Conservation (phyloP, 129 eudicot species). For the Helianthus tuberosus region DNA sequence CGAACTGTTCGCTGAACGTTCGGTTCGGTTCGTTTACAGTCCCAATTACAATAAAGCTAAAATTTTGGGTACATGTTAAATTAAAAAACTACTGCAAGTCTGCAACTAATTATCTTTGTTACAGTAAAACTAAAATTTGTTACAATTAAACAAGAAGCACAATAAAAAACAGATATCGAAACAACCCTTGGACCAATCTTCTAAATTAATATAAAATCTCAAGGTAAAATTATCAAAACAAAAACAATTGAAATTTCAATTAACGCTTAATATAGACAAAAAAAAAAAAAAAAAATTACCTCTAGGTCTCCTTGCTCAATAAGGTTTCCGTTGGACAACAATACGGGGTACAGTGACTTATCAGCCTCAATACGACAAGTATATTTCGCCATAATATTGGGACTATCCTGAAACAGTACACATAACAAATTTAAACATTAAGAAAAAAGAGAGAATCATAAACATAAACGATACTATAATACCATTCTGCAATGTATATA, state of each 20-base stretch:
- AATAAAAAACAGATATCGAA: neutral
- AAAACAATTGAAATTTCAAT: neutral
- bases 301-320: conserved; percentile 90
- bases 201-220: neutral
- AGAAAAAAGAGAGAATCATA: neutral
- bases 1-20: too few relatives aligned
- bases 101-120: conserved; percentile 6
- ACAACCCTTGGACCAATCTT: neutral
- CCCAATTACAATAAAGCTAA: neutral
- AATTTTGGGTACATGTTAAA: neutral
- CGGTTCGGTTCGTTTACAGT: too few relatives aligned
- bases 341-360: conserved; percentile 81
- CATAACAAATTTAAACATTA: neutral
- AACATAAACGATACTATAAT: neutral
- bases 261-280: neutral
- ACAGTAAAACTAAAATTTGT: too few relatives aligned
- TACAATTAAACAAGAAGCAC: neutral
- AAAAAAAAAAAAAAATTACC: conserved; percentile 54
- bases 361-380: conserved; percentile 96
- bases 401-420: conserved; percentile 70
- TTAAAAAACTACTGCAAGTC: neutral
- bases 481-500: too few relatives aligned
- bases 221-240: neutral
- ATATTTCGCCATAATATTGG: conserved; percentile 96
- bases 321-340: conserved; percentile 92